phyloP scores from a whole-genome alignment of 306 rosid species.

The Vigna nakashimae region DNA sequence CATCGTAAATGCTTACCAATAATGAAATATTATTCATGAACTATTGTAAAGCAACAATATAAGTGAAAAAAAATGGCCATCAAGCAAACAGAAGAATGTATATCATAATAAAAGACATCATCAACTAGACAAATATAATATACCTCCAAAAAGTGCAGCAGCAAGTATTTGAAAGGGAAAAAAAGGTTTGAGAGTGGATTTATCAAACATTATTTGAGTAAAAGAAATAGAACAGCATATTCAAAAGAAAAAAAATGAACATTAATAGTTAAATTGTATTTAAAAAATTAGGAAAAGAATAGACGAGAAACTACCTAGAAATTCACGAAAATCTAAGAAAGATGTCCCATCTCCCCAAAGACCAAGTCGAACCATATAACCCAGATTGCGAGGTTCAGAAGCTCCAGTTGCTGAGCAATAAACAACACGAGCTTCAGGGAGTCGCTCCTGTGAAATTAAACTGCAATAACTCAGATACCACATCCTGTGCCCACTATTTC shows the following conservation, averaged over 20 bases:
- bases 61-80: slow-evolving; percentile 13
- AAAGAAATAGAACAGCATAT: background rate
- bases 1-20: background rate
- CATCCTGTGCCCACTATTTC: slow-evolving; percentile 20
- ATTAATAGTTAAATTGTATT: slow-evolving; percentile 20
- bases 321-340: slow-evolving; percentile 84
- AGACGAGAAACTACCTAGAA: slow-evolving; percentile 67
- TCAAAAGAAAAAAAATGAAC: background rate
- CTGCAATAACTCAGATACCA: slow-evolving; percentile 32
- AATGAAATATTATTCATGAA: slow-evolving; percentile 10
- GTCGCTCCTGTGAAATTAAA: slow-evolving; percentile 71
- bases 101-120: slow-evolving; percentile 30
- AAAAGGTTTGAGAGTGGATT: background rate
- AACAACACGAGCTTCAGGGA: slow-evolving; percentile 87
- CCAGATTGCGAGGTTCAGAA: slow-evolving; percentile 98
- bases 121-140: slow-evolving; percentile 27
- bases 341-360: slow-evolving; percentile 98
- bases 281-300: slow-evolving; percentile 16
- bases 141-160: slow-evolving; percentile 27
- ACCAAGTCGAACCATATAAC: slow-evolving; percentile 99
- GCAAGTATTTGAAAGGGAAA: slow-evolving; percentile 14
- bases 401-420: slow-evolving; percentile 99
- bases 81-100: slow-evolving; percentile 14
- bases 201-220: slow-evolving; percentile 11
- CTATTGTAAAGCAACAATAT: background rate